Evolutionary conservation across 306 rosid species (phyloP), one percentile per base, ranked within the genome.

Genomic region (Quercus wislizeni): DNA sequence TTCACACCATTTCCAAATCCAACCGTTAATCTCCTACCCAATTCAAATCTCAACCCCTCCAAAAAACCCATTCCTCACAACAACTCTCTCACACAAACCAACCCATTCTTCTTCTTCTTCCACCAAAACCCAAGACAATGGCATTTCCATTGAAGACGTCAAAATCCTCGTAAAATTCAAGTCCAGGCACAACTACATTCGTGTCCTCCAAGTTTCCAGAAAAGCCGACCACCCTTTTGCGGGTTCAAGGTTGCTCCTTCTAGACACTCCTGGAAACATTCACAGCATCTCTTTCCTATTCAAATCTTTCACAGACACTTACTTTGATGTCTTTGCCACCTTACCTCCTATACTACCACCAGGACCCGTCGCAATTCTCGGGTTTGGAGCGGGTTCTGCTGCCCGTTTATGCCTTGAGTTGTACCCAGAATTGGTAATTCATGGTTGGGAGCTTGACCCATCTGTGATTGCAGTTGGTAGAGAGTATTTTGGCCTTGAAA

Each of bases 371-470:
- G 98, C 81, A 3, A 68, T 95, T 70, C 96, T 95, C 33, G 99
- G 99, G 49, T 93, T 95, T 74, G 93, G 99, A 11, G 98, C 96
- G 0, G 99, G 94, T 17, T 85, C 99, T 17, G 87, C 96, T 0
- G 96, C 97, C 2, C 89, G 94, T 21, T 31, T 83, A 38, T 43
- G 90, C 28, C 96, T 95, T 4, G 81, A 87, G 11, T 63, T 89
- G 52, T 89, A 91, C 82, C 93, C 97, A 0, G 70, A 86, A 13
- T 86, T 65, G 11, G 80, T 73, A 30, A 43, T 95, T 75, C 98
- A 89, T 64, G 96, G 92, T 10, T 95, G 99, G 99, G 99, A 95
- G 85, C 87, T 95, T 8, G 98, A 93, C 73, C 92, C 94, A 6
- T 83, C 97, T 38, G 99, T 95, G 49, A 76, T 95, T 27, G 88